Evolutionary conservation across 2,329 filamentous ascomycete genomes (phyloP).

Genomic region (Stachybotrys chartarum): DNA sequence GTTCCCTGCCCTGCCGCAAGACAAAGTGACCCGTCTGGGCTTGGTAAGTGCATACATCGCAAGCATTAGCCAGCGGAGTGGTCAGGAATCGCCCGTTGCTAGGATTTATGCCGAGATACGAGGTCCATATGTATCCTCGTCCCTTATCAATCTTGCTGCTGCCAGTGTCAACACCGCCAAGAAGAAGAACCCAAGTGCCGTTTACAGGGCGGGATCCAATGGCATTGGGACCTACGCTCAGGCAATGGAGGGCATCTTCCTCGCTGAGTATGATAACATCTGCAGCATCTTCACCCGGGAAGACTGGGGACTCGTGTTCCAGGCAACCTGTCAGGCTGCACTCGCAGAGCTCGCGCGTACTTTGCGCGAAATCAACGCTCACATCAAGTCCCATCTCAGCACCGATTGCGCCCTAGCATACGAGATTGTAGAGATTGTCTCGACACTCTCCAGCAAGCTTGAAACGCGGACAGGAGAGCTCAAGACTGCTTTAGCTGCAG

Average conservation of each 20-base stretch:
- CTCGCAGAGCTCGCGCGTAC: constrained; percentile 80
- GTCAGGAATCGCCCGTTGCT: constrained; percentile 62
- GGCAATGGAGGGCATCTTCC: constrained; percentile 78
- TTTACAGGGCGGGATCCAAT: constrained; percentile 84
- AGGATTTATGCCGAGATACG: constrained; percentile 81
- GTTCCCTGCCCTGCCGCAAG: constrained; percentile 74
- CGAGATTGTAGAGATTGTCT: constrained; percentile 88
- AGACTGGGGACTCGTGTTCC: constrained; percentile 75
- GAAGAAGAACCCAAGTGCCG: constrained; percentile 71
- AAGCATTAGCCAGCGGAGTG: constrained; percentile 45
- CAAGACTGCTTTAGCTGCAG: constrained; percentile 74
- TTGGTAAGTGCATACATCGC: constrained; percentile 74
- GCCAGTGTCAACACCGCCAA: constrained; percentile 80
- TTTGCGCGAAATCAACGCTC: constrained; percentile 78
- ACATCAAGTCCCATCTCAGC: constrained; percentile 77
- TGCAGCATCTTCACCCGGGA: constrained; percentile 78
- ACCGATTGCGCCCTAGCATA: constrained; percentile 95
- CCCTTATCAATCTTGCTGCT: constrained; percentile 77
- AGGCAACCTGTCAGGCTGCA: constrained; percentile 69
- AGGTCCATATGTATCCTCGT: constrained; percentile 76
- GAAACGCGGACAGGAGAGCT: constrained; percentile 80
- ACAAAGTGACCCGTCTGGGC: constrained; percentile 67
- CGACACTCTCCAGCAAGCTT: constrained; percentile 68
- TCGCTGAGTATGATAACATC: constrained; percentile 87
- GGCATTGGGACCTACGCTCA: constrained; percentile 85